Evolutionary conservation across 805 yeast species (phyloP).

Genomic region (Candida cerambycidarum): DNA sequence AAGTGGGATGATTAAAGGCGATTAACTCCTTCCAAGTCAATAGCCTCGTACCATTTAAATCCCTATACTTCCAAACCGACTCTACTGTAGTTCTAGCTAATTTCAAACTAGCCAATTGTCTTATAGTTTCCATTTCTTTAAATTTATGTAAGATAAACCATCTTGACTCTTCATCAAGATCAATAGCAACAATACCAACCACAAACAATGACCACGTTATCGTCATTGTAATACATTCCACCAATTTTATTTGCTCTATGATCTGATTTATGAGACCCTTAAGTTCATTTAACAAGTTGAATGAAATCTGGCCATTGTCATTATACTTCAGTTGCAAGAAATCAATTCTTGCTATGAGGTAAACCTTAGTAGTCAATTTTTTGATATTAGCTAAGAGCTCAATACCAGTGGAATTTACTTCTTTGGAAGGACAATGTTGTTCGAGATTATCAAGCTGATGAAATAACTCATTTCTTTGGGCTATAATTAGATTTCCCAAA

Average conservation of each 20-base stretch:
- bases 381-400: conserved; percentile 37
- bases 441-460: conserved; percentile 20
- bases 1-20: conserved; percentile 31
- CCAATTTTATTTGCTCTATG: conserved; percentile 22
- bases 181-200: conserved; percentile 33
- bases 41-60: conserved; percentile 21
- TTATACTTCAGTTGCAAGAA: conserved; percentile 9
- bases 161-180: conserved; percentile 28
- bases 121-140: conserved; percentile 31
- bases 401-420: conserved; percentile 4
- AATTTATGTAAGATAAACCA: conserved; percentile 38
- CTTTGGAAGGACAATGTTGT: conserved; percentile 4
- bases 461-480: conserved; percentile 21
- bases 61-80: conserved; percentile 42
- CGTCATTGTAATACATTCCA: conserved; percentile 27
- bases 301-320: conserved; percentile 7
- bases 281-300: conserved; percentile 20
- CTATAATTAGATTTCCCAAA: conserved; percentile 23
- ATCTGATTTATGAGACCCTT: conserved; percentile 17
- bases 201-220: conserved; percentile 43
- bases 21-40: conserved; percentile 39
- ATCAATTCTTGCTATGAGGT: conserved; percentile 36
- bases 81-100: conserved; percentile 34
- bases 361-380: conserved; percentile 31
- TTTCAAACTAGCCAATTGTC: conserved; percentile 38